Base-by-base conservation (phyloP, 441 rosid species). In the Kokia cookei region DNA sequence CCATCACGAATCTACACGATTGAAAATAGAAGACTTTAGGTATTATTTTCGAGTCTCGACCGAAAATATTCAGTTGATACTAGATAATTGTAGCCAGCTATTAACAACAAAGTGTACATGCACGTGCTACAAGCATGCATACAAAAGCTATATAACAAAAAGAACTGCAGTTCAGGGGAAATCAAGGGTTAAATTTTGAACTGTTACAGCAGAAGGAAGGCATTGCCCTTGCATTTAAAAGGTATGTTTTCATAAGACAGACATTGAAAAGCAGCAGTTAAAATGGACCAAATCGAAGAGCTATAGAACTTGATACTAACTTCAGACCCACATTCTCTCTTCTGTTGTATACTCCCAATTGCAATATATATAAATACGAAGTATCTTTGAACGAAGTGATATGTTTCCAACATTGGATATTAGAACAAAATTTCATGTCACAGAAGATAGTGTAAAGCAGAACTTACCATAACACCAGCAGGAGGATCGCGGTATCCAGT, bases 401-500 rank as follows among this genome's bases (percentile, higher is more conserved):
- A 32, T 8, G 17, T 10, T 68, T 48, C 59, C 40, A 27, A n/a
- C 11, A 9, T 29, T 9, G 8, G 45, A 51, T 32, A 14, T 26
- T n/a, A n/a, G 60, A 32, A 68, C 58, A 48, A 27, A 64, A 42
- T 19, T 27, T 27, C 59, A 45, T 47, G 61, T 3, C 14, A 64
- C 19, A 47, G 5, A 29, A 8, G 47, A 32, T 54, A 10, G 45
- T 32, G 55, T 27, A 66, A 54, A 43, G 60, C 32, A 78, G 71
- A 79, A 77, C 40, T 78, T 88, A 93, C 99, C 76, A 85, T 69
- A 78, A 96, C 91, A 73, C 99, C 99, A 82, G 99, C 98, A 81
- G 99, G 99, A 79, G 99, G 99, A 75, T 96, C 99, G 72, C 80
- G 97, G 77, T 97, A 97, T 76, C 99, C 99, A 53, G 99, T 97